A percentile compares a stretch with the other conserved stretches of the same genome.
Evolutionary conservation across 2,329 filamentous ascomycete species (phyloP).

Genomic region (Orbilia blumenaviensis): DNA sequence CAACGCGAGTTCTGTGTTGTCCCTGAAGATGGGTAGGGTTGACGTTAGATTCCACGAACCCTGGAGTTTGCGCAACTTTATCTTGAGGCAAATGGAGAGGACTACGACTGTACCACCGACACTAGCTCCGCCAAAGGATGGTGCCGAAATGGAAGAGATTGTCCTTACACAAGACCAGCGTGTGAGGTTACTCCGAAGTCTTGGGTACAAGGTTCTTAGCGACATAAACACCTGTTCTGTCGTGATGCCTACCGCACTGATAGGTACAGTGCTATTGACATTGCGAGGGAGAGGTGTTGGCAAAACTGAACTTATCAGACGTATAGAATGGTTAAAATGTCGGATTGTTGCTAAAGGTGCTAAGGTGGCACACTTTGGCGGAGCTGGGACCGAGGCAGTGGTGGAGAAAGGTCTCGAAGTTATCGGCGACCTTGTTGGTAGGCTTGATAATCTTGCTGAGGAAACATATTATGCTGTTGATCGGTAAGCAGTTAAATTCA

Average conservation of each 20-base stretch:
- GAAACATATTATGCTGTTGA: conserved; percentile 95
- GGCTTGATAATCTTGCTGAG: conserved; percentile 80
- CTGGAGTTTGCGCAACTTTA: conserved; percentile 86
- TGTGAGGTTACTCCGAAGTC: conserved; percentile 79
- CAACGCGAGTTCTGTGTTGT: conserved; percentile 86
- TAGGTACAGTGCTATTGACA: conserved; percentile 91
- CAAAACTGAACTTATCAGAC: conserved; percentile 80
- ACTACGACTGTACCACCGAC: conserved; percentile 59
- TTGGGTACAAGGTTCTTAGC: conserved; percentile 90
- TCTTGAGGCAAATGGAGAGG: conserved; percentile 74
- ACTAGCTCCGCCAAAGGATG: conserved; percentile 58
- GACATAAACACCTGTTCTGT: conserved; percentile 97
- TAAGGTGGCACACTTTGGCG: conserved; percentile 90
- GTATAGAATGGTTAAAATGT: conserved; percentile 88
- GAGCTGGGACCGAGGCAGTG: conserved; percentile 78
- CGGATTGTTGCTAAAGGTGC: conserved; percentile 80
- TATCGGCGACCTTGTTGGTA: conserved; percentile 85
- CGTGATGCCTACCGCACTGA: conserved; percentile 96
- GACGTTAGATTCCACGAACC: conserved; percentile 97
- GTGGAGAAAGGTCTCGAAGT: conserved; percentile 91
- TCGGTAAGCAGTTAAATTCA: conserved; percentile 61
- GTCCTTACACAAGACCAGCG: conserved; percentile 65
- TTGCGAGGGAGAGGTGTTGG: conserved; percentile 91
- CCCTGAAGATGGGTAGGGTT: conserved; percentile 85
- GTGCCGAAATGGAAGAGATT: conserved; percentile 29